A percentile compares a stretch with the other conserved stretches of the same genome.
phyloP scores from a whole-genome alignment of 805 yeast genomes.

The Candida incommunis region DNA sequence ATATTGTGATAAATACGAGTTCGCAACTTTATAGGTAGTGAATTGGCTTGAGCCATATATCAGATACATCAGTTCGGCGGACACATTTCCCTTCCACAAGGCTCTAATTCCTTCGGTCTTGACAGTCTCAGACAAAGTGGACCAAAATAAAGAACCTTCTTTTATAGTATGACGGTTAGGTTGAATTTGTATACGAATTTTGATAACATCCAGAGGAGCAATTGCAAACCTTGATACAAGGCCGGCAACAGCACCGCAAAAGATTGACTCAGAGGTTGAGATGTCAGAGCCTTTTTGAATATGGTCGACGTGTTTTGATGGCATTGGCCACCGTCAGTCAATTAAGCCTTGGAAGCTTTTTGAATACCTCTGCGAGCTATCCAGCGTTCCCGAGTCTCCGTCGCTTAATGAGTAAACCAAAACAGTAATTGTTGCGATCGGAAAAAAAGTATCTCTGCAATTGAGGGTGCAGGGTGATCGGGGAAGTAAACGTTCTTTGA shows the following conservation, averaged over 20 bases:
- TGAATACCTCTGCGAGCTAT: too few species aligned
- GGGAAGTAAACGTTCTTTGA: too few species aligned
- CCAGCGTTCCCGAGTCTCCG: too few species aligned
- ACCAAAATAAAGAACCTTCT: not conserved
- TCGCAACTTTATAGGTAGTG: constrained; percentile 30
- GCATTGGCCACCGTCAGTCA: too few species aligned
- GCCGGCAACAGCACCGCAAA: constrained; percentile 67
- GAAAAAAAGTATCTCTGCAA: too few species aligned
- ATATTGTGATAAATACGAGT: not conserved
- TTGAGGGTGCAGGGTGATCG: too few species aligned
- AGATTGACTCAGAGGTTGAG: constrained; percentile 35
- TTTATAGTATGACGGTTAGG: constrained; percentile 21
- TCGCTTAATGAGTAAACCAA: too few species aligned
- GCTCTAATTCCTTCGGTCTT: constrained; percentile 57
- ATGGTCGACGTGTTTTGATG: not conserved
- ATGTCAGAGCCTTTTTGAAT: constrained; percentile 26
- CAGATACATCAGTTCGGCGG: constrained; percentile 79
- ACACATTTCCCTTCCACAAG: constrained; percentile 93
- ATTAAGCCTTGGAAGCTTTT: too few species aligned
- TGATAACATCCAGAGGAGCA: constrained; percentile 70
- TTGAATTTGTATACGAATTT: constrained; percentile 60
- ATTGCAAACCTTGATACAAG: constrained; percentile 43
- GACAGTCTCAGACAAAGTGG: constrained; percentile 22
- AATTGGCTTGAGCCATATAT: constrained; percentile 81
- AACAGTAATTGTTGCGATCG: too few species aligned